Conservation (phyloP, 1,284 basidiomycete species). For the Porogramme epimiltina region DNA sequence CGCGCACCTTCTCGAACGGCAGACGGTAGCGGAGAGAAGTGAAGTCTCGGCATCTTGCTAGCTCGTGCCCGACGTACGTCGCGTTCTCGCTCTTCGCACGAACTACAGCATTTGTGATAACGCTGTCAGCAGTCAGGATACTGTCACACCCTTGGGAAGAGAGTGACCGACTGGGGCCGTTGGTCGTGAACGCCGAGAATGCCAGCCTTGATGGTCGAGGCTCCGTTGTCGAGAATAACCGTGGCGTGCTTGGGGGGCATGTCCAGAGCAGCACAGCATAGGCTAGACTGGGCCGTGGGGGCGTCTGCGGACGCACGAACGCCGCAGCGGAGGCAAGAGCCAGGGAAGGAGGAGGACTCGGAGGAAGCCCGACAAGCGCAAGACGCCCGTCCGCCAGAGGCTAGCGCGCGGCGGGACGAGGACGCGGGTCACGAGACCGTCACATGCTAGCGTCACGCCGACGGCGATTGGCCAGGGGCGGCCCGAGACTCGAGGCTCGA, state of each 20-base stretch:
- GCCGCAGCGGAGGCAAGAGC: no score
- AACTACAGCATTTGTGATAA: conserved; percentile 78
- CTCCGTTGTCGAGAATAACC: conserved; percentile 86
- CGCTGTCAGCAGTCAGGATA: conserved; percentile 42
- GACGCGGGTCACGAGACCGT: no score
- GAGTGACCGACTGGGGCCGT: conserved; percentile 33
- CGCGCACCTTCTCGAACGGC: conserved; percentile 82
- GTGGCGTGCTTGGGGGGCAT: conserved; percentile 47
- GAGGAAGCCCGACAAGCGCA: no score
- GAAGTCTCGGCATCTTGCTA: conserved; percentile 74
- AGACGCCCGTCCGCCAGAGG: no score
- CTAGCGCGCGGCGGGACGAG: no score
- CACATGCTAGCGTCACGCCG: no score
- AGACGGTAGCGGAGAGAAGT: conserved; percentile 80
- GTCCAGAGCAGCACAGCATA: neutral
- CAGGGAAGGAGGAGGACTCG: no score
- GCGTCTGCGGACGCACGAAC: no score
- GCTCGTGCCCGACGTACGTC: conserved; percentile 83
- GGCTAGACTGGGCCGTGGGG: neutral
- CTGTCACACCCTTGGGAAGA: neutral
- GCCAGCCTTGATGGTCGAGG: conserved; percentile 79
- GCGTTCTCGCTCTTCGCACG: conserved; percentile 79
- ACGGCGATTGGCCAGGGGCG: no score
- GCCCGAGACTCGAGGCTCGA: no score
- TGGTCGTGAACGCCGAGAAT: conserved; percentile 35